Evolutionary conservation across 805 yeast genomes (phyloP), one percentile per base, ranked within the genome.

Genomic region (Myxozyma kluyveri): DNA sequence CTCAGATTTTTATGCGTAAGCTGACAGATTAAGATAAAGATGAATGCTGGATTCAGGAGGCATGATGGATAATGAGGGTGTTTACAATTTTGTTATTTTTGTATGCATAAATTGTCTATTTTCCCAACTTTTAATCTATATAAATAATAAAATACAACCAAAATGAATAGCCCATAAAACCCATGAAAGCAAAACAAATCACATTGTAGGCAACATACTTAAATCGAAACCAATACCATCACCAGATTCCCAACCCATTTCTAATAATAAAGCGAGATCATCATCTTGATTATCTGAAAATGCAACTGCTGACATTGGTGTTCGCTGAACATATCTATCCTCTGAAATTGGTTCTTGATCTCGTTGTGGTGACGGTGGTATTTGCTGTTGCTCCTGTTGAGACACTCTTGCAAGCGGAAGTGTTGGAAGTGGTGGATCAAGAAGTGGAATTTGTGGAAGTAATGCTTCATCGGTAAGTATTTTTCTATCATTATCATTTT

Each of bases 241-340:
- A 9, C 33, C 33, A 9, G 33, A 29, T 14, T 46, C 49, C 38
- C 36, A 36, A 9, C 35, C 49, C 18, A 46, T 17, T 14, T 41
- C 36, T 21, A 46, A 12, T 9, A 46, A 19, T 6, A 46, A 46
- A 4, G 36, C 49, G 22, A 18, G 17, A 26, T 46, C 49, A 14
- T 38, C 44, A 23, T 46, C 49, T 19, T 46, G 42, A 29, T 46
- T 46, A n/a, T 36, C 49, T 10, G 39, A 18, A 23, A n/a, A 46
- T 12, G 42, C 42, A 31, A 46, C 21, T 22, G 49, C 38, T 2
- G 42, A 36, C 49, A 46, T 46, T 5, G 49, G 49, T 1, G 49
- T 46, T 7, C 22, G 47, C 32, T 23, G 4, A 12, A 10, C 17
- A 14, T 35, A 19, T 3, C 19, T 24, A 6, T 14, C 17, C 21